These are phyloP conservation scores for Peronospora belbahrii DNA, from an alignment of 352 stramenopile genomes.

Conservation along the genomic window DNA sequence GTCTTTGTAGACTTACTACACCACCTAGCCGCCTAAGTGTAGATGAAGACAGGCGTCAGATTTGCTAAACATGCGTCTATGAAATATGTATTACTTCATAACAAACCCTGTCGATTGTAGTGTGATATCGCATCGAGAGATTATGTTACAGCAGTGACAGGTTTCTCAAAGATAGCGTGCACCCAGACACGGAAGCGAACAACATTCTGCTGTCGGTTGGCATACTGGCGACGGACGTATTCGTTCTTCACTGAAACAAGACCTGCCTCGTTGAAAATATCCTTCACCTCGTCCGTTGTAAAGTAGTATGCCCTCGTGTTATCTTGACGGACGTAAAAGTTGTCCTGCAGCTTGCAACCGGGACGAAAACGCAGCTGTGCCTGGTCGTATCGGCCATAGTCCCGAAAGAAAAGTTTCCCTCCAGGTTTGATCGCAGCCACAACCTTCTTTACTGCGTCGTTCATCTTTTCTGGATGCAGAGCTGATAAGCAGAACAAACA, in stretches of 20 bases:
- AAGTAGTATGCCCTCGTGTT: conserved; percentile 96
- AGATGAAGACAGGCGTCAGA: background rate
- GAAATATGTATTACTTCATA: conserved; percentile 20
- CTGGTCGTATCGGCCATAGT: conserved; percentile 95
- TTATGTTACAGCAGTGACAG: conserved; percentile 14
- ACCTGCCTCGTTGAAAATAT: conserved; percentile 52
- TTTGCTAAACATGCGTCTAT: conserved; percentile 7
- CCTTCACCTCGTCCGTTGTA: conserved; percentile 65
- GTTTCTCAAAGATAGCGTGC: conserved; percentile 81
- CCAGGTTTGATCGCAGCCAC: conserved; percentile 66
- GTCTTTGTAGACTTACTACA: conserved; percentile 58
- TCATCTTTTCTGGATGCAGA: conserved; percentile 86
- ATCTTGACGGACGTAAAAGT: conserved; percentile 93
- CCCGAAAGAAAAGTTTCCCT: conserved; percentile 88
- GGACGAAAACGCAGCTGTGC: conserved; percentile 90
- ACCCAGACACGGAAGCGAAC: conserved; percentile 87
- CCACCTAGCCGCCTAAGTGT: conserved; percentile 30
- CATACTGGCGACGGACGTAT: conserved; percentile 84
- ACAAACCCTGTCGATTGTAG: too few species aligned
- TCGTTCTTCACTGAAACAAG: conserved; percentile 68
- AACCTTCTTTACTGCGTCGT: conserved; percentile 80
- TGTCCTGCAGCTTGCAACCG: conserved; percentile 87
- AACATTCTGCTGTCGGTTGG: conserved; percentile 78
- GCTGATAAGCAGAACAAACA: conserved; percentile 89
- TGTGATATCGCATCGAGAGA: too few species aligned